Conservation (phyloP, 2,329 filamentous ascomycete genomes). For the Myriosclerotinia scirpicola region DNA sequence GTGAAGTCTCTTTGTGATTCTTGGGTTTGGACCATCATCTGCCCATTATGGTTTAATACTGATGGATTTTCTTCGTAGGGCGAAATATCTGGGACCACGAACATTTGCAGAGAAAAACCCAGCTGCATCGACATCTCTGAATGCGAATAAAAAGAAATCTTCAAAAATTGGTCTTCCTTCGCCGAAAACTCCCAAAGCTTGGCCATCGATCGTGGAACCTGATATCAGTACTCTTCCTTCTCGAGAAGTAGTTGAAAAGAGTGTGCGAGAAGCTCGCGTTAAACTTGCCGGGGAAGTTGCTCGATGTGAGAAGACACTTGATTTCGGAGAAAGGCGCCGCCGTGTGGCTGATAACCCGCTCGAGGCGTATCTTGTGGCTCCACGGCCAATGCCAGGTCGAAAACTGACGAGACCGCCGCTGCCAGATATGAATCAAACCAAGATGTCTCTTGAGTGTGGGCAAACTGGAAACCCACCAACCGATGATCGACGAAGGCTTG, state of each 20-base stretch:
- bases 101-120: slow-evolving; percentile 1
- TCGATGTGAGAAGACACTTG: not conserved
- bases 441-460: not conserved
- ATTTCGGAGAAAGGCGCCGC: no score
- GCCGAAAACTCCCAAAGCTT: slow-evolving; percentile 19
- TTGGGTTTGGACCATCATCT: not conserved
- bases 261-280: not conserved
- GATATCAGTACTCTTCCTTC: slow-evolving; percentile 18
- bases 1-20: not conserved
- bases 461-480: not conserved
- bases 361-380: slow-evolving; percentile 4
- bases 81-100: slow-evolving; percentile 11
- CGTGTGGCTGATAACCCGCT: not conserved
- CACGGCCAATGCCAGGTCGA: slow-evolving; percentile 1
- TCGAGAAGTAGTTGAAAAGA: slow-evolving; percentile 2
- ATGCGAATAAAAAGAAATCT: slow-evolving; percentile 3
- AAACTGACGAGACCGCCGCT: not conserved
- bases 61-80: not conserved
- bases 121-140: not conserved
- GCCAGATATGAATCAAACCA: not conserved
- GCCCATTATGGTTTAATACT: not conserved
- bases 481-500: not conserved
- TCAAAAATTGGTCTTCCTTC: slow-evolving; percentile 13
- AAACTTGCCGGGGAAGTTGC: not conserved
- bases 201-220: slow-evolving; percentile 16